phyloP scores from a whole-genome alignment of 1,284 basidiomycete species.

The Quambalaria eucalypti region DNA sequence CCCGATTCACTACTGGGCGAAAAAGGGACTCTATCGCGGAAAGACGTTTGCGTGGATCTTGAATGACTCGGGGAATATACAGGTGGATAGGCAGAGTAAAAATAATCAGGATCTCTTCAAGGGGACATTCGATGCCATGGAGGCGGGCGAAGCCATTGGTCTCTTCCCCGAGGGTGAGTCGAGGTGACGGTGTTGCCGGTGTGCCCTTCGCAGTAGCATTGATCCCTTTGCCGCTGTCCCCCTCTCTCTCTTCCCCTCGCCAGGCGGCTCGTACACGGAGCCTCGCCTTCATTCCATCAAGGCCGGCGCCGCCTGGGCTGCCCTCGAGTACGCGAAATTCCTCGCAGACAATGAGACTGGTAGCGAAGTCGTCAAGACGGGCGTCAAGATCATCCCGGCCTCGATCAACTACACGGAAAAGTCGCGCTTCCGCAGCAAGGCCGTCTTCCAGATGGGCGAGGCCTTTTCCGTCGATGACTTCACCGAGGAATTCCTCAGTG shows the following conservation, averaged over 20 bases:
- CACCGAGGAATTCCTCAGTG: constrained; percentile 62
- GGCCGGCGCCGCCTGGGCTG: constrained; percentile 90
- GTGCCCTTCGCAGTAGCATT: background rate
- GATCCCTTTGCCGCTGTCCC: background rate
- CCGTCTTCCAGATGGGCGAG: constrained; percentile 59
- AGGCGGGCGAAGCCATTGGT: constrained; percentile 69
- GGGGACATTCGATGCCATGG: constrained; percentile 77
- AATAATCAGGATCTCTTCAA: constrained; percentile 80
- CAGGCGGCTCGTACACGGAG: constrained; percentile 58
- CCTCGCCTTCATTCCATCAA: constrained; percentile 86
- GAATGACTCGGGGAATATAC: constrained; percentile 84
- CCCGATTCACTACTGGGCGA: constrained; percentile 88
- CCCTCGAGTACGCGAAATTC: constrained; percentile 72
- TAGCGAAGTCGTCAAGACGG: constrained; percentile 23
- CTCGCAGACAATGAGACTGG: background rate
- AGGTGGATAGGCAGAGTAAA: constrained; percentile 84
- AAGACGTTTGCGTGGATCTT: constrained; percentile 59
- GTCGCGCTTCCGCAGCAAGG: constrained; percentile 73
- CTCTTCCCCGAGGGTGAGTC: constrained; percentile 76
- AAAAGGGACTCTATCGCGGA: constrained; percentile 43
- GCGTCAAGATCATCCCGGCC: constrained; percentile 64
- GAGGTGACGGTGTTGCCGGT: background rate
- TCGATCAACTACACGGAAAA: constrained; percentile 92
- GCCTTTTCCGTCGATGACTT: constrained; percentile 69
- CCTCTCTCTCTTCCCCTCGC: background rate